Base-by-base conservation (phyloP, 2,329 filamentous ascomycete species). In the Xylaria arbuscula region DNA sequence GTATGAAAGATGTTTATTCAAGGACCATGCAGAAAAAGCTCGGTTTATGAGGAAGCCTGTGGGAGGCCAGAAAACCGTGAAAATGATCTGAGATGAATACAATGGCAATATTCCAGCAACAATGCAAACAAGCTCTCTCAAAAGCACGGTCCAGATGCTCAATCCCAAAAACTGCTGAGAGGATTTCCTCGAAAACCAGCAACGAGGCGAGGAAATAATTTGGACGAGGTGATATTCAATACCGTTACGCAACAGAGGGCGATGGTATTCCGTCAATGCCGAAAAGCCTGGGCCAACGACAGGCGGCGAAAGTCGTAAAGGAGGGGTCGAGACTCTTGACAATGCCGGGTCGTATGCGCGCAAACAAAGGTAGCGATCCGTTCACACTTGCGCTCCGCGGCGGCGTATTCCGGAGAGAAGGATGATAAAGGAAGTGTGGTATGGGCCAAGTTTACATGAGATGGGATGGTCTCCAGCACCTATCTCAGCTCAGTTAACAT, bases 71-170 rank as follows among this genome's bases (percentile, higher is more conserved):
- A 42, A 38, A 51, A 50, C 56, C 54, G 50, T 22, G 34, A 4
- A 62, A 45, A 34, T 40, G 50, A 50, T 59, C 19, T 40, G 61
- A 71, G 58, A 51, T 50, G 55, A 66, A 61, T 74, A 74, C 77
- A 78, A 74, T 70, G 80, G 80, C 80, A 80, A 79, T 81, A 80
- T 81, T 81, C 74, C 80, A 81, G 80, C 80, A 81, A 76, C 80
- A 74, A 72, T 77, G 77, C 74, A 72, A 74, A 70, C 64, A 68
- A 67, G 54, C 69, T 69, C 66, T 62, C 61, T 63, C 68, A 60
- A 68, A 65, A 48, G 47, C 59, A 47, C 61, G 28, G 64, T 38
- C 42, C 45, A 58, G 34, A 40, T 51, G 50, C 57, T 45, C 42
- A 54, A 64, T 40, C 36, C 32, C 58, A 19, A 36, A 45, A 34